Evolutionary conservation across 768 basidiomycete species (phyloP), one percentile per base, ranked within the genome.

Genomic region (Chalciporus pseudorubinellus): DNA sequence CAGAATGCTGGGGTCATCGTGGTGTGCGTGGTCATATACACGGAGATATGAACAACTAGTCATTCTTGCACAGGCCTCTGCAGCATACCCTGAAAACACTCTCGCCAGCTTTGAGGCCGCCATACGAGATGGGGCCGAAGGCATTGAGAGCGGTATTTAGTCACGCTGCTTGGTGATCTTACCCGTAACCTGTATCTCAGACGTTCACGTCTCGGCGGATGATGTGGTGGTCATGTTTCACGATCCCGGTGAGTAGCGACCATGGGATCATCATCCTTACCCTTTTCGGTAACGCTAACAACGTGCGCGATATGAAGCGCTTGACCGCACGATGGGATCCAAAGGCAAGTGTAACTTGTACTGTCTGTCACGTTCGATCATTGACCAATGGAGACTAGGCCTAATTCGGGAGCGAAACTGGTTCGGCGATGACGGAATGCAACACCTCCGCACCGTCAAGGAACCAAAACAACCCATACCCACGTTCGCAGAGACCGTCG

Each of bases 51-150:
- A 24, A 44, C 6, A n/a, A 34, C 22, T 9, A 10, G 36, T 47
- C 39, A 50, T 36, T 62, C 71, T 68, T n/a, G 31, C 39, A 49
- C 38, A 93, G 92, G 93, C 93, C 42, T 93, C 91, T 21, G 82
- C 89, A 20, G 76, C 80, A 16, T 92, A 81, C 70, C 92, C 92
- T 4, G 95, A 98, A 72, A 98, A 98, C 76, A 95, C 94, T 44
- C 81, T 94, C 56, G 91, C 91, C 31, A 92, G 90, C 73, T 98
- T 98, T 72, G 85, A 92, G 67, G 90, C 89, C 57, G 95, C 95
- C 65, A 92, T 97, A 55, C 84, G 84, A 42, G 94, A 97, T 74
- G 95, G 95, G 53, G 88, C 93, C 41, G 93, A 99, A 68, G 95
- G 84, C 57, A 95, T 99, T 64, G 95, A 99, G 81, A 94, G 91